phyloP scores from a whole-genome alignment of 768 basidiomycete genomes.

The Lentinus brumalis region DNA sequence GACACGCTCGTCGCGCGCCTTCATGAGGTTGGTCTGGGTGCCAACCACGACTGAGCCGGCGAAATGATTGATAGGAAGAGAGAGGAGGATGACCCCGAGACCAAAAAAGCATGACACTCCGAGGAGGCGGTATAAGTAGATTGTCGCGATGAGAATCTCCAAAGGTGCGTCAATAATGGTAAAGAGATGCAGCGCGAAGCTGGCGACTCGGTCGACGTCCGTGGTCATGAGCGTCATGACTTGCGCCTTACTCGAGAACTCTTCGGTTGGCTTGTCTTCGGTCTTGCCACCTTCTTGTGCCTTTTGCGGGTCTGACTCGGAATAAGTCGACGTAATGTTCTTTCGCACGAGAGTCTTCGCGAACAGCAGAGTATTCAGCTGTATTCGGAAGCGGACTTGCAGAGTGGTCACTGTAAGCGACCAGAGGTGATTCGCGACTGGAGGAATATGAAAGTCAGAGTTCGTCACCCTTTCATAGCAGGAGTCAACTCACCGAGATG shows the following conservation, averaged over 20 bases:
- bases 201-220: conserved; percentile 87
- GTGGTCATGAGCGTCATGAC: conserved; percentile 97
- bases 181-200: conserved; percentile 80
- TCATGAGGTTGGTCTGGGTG: conserved; percentile 88
- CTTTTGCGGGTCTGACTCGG: conserved; percentile 21
- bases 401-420: conserved; percentile 67
- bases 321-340: conserved; percentile 68
- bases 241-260: conserved; percentile 62
- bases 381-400: conserved; percentile 69
- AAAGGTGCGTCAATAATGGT: conserved; percentile 76
- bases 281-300: conserved; percentile 52
- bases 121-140: conserved; percentile 77
- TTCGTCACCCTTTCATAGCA: no score
- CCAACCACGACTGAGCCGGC: conserved; percentile 78
- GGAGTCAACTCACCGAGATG: conserved; percentile 42
- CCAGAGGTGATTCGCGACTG: conserved; percentile 73
- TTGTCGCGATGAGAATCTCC: conserved; percentile 71
- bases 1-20: conserved; percentile 87
- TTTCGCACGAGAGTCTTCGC: conserved; percentile 86
- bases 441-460: not conserved
- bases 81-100: conserved; percentile 69
- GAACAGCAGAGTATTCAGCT: conserved; percentile 83
- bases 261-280: conserved; percentile 47
- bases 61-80: conserved; percentile 77
- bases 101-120: conserved; percentile 79